A percentile compares a stretch with the other conserved stretches of the same genome.
These are phyloP conservation scores for Neurospora sp. DNA, from an alignment of 495 filamentous ascomycete species.

Conservation along the genomic window DNA sequence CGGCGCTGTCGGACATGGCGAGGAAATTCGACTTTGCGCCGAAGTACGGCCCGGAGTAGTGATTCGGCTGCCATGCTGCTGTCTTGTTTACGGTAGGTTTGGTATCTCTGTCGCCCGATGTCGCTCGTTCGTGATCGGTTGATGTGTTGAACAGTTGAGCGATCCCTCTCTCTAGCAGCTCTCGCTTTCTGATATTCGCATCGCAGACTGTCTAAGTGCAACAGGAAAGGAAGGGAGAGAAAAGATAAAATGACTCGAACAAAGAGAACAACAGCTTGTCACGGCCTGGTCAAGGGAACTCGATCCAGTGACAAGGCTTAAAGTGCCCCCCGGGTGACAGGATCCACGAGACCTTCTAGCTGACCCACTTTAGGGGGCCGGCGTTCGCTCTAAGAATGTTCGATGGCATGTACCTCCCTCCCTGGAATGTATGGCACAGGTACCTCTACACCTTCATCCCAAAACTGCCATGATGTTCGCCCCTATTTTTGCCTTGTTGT, in stretches of 20 bases:
- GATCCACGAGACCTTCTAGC: not conserved
- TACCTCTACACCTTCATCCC: not conserved
- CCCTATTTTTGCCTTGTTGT: not conserved
- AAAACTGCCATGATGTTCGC: not conserved
- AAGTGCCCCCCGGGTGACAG: not conserved
- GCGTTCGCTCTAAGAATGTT: not conserved
- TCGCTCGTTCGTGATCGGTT: not conserved
- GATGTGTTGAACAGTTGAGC: not conserved
- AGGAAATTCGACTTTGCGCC: conserved; percentile 14
- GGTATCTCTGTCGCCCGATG: not conserved
- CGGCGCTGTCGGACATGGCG: conserved; percentile 14
- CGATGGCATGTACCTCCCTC: not conserved
- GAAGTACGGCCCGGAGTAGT: conserved; percentile 10
- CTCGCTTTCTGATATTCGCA: not conserved
- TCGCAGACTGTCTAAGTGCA: not conserved
- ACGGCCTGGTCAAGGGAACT: not conserved
- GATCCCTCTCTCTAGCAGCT: not conserved
- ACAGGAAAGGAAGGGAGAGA: not conserved
- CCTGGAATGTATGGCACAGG: not conserved
- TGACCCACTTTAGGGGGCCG: not conserved
- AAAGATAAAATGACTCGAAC: not conserved
- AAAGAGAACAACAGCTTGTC: not conserved
- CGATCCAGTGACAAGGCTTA: not conserved
- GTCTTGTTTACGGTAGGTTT: not conserved
- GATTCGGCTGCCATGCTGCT: conserved; percentile 11